A percentile compares a stretch with the other conserved stretches of the same genome.
Conservation (phyloP, 192 early-diverging fungal species). For the Backusella liffmaniae region DNA sequence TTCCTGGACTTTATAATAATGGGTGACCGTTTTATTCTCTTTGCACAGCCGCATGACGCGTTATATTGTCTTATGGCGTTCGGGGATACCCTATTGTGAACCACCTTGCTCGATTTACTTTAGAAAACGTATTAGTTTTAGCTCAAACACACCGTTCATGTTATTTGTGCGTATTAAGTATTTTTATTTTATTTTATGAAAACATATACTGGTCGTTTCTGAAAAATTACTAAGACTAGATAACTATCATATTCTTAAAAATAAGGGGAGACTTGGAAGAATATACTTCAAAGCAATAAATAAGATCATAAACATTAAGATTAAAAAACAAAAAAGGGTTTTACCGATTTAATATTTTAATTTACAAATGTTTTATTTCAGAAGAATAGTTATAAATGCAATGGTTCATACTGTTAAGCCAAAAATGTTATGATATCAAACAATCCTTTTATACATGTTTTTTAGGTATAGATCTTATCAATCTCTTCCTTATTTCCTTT, state of each 20-base stretch:
- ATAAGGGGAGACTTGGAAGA: no score
- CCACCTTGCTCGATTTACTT: neutral
- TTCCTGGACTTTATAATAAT: no score
- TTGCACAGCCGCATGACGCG: neutral
- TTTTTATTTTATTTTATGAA: neutral
- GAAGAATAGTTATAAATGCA: neutral
- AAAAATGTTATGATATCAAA: neutral
- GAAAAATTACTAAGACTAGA: neutral
- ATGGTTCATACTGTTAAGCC: neutral
- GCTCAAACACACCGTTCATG: neutral
- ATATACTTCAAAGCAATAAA: no score
- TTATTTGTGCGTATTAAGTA: neutral
- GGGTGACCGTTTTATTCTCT: neutral
- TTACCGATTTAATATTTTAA: no score
- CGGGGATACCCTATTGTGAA: neutral
- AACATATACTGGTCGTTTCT: neutral
- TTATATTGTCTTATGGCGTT: neutral
- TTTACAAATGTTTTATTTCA: neutral
- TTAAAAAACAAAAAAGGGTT: neutral
- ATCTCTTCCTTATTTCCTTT: conserved; percentile 31
- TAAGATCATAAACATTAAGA: neutral
- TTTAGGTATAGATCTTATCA: conserved; percentile 28
- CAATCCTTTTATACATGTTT: neutral
- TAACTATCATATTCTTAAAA: neutral
- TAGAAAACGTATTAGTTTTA: neutral